Evolutionary conservation across 139 green algal species (phyloP).

Genomic region (Ostreobium quekettii): DNA sequence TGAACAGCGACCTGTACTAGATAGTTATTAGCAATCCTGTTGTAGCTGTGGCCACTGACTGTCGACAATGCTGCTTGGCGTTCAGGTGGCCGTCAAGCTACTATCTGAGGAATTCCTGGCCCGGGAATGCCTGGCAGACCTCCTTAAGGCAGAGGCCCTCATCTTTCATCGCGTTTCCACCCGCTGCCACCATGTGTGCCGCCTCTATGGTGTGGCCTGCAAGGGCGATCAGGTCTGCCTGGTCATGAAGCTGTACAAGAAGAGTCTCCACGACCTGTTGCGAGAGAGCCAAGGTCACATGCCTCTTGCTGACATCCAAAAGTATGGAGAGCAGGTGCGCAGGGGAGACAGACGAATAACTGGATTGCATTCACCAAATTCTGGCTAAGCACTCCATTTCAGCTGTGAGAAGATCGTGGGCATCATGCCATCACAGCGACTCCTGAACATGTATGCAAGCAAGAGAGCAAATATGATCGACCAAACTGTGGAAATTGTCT

Average conservation of each 20-base stretch:
- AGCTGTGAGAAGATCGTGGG: no score
- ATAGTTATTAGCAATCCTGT: no score
- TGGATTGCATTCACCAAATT: no score
- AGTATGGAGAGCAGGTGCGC: constrained; percentile 18
- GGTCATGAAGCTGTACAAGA: constrained; percentile 17
- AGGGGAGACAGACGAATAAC: no score
- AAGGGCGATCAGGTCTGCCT: constrained; percentile 12
- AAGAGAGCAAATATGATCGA: no score
- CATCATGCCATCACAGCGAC: no score
- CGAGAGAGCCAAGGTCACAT: background rate
- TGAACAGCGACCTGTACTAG: no score
- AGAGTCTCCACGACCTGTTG: constrained; percentile 4
- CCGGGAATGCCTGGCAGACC: constrained; percentile 4
- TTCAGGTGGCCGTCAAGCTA: constrained; percentile 17
- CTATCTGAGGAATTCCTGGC: constrained; percentile 9
- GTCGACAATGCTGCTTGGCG: no score
- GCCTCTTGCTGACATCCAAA: constrained; percentile 12
- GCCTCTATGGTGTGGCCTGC: constrained; percentile 8
- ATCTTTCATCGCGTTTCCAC: constrained; percentile 16
- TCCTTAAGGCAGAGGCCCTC: constrained; percentile 8
- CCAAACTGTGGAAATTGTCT: no score
- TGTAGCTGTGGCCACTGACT: no score
- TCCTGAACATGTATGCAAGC: no score
- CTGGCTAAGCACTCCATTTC: no score
- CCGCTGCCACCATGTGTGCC: constrained; percentile 20